Evolutionary conservation across 2,329 filamentous ascomycete genomes (phyloP), one percentile per base, ranked within the genome.

Genomic region (Pseudogymnoascus sp.): DNA sequence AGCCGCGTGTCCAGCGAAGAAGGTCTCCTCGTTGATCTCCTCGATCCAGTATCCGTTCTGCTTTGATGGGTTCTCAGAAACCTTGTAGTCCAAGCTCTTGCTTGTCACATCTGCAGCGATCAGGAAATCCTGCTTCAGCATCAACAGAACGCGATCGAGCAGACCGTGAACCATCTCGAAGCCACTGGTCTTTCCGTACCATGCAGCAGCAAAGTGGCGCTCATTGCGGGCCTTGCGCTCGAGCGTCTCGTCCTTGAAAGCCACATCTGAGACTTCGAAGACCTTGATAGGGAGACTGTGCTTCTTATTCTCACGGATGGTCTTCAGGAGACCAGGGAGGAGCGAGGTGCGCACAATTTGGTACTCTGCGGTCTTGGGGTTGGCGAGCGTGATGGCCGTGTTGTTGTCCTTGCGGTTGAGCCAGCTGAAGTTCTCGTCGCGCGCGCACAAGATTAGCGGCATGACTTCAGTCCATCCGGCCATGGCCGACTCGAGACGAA

Each of bases 371-470:
- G 92, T 95, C 80, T 97, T 97, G 62, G 92, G 92, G 75, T 97
- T 97, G 66, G 90, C 90, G 41, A 97, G 87, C 69, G 86, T 87
- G 68, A 97, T 85, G 29, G 91, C 92, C 0, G 88, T 91, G 66
- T 91, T 91, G 70, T 96, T 90, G 68, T 97, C 92, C 72, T 87
- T 86, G 72, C 92, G 88, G 78, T 96, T 96, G 60, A 99, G 81
- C 89, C 91, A 97, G 64, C 83, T 88, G 74, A 97, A 99, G 79
- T 99, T 99, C 81, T 99, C 94, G 72, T 97, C 93, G 75, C 97
- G 92, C 52, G 91, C 96, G 81, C 94, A 99, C 62, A 99, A 85
- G 68, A 96, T 97, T 29, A 99, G 82, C 26, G 94, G 93, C 84
- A 99, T 88, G 62, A 96, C 93, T 78, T 99, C 94, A 62, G 86